These are phyloP conservation scores for Adansonia madagascariensis DNA, from an alignment of 441 rosid species.

Conservation along the genomic window DNA sequence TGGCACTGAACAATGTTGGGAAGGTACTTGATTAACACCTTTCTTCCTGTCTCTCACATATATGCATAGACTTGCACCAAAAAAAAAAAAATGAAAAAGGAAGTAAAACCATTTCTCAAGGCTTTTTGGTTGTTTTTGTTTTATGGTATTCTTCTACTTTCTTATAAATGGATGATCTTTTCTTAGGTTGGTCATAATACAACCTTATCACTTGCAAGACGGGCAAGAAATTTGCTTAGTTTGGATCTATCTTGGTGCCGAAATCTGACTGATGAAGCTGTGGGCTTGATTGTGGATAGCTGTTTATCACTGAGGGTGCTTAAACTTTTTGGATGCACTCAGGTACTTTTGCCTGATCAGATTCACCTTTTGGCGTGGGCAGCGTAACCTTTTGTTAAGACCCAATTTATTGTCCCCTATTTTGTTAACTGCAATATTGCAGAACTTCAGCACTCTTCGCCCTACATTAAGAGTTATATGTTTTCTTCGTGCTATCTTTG, in stretches of 20 bases:
- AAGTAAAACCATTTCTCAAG: neutral
- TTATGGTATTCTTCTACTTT: neutral
- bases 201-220: conserved; percentile 65
- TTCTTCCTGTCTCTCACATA: neutral
- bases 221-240: conserved; percentile 50
- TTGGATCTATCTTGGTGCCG: conserved; percentile 90
- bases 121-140: conserved; percentile 3
- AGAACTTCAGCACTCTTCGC: neutral
- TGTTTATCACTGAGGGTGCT: conserved; percentile 69
- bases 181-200: conserved; percentile 70
- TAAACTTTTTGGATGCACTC: conserved; percentile 86
- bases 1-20: conserved; percentile 70
- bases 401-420: neutral
- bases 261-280: conserved; percentile 59
- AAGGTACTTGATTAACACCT: conserved; percentile 49
- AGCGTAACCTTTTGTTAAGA: neutral
- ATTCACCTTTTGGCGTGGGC: neutral
- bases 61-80: neutral
- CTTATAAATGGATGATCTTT: conserved; percentile 6
- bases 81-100: neutral
- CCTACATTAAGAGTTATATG: neutral
- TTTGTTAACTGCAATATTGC: neutral
- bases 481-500: conserved; percentile 13
- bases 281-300: conserved; percentile 84
- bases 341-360: conserved; percentile 47